Evolutionary conservation across 2,329 filamentous ascomycete genomes (phyloP), one percentile per base, ranked within the genome.

Genomic region (Alternaria gansuensis): DNA sequence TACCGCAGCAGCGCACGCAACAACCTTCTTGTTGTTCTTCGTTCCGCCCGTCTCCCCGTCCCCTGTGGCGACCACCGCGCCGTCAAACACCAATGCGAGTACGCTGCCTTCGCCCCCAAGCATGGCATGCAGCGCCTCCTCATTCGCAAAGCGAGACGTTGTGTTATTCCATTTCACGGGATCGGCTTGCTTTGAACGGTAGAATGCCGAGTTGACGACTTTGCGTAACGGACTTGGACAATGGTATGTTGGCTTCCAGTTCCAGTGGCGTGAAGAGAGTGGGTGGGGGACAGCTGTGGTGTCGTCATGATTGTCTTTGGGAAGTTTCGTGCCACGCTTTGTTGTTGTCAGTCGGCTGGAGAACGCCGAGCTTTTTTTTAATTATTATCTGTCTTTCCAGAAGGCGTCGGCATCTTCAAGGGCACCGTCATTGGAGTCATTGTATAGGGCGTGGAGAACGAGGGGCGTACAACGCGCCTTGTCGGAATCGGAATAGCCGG

Each of bases 181-280:
- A 8, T 65, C 54, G 1, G 7, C 8, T 2, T 29, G 28, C 13
- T 69, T 58, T 1, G 66, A 60, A 7, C 69, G 67, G 5, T 26
- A 23, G 41, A 74, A 73, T 2, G 69, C 69, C 13, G 62, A 54
- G 44, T 73, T 73, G 24, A 58, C 53, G 5, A 74, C 64, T 10
- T 10, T 37, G 3, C 1, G 39, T 63, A 23, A 73, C 57, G 14
- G 65, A 51, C 2, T 21, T 51, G 2, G 64, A 58, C 11, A 72
- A n/a, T 3, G 2, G 5, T 14, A 58, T 40, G 23, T 65, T 59
- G 3, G 49, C 29, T 26, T 50, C 37, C 0, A 73, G 51, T 24
- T 62, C 48, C 23, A 57, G 23, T 1, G 36, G 43, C 1, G 56
- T 60, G 44, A 66, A 62, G 14, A 70, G 51, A 2, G 50, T 57